Base-by-base conservation (phyloP, 2,329 filamentous ascomycete genomes). In the Conoideocrella luteorostrata region DNA sequence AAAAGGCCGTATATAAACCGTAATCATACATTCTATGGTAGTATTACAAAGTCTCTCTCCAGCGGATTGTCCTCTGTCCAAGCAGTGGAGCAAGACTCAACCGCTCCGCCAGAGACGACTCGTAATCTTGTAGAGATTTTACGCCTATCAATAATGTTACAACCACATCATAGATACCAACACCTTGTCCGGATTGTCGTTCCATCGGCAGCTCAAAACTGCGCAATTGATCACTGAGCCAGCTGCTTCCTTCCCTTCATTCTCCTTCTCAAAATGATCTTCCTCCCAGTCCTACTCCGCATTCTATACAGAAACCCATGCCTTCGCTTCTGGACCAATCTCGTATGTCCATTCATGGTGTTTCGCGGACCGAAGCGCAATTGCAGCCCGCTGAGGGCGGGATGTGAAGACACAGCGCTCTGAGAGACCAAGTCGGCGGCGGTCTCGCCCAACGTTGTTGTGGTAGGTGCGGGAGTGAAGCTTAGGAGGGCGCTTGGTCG, bases 331-430 rank as follows among this genome's bases (percentile, higher is more conserved):
- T 79, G 74, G 12, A 80, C 59, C 43, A 80, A 63, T 28, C 77
- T 68, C 43, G 72, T 77, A 44, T 70, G 63, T 39, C 68, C 63
- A 44, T 74, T 70, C 74, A 80, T 73, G 24, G 74, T 80, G 55
- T 77, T 70, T 47, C 77, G 71, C 38, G 77, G 77, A 2, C 75
- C 77, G 64, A 72, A 80, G 44, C 77, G 74, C 50, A 80, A 64
- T 63, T 79, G 76, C 58, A 61, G 59, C 38, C 63, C 68, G 5
- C 57, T 60, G n/a, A 80, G 61, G 7, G 72, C 71, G 23, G 77
- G 77, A 58, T 78, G 70, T 22, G 71, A 57, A 11, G 75, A 71
- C 50, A 80, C 68, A 47, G 71, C 58, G 11, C 54, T 42, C 56
- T 58, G 20, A 70, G 35, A 21, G 17, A 78, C 66, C 17, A 78